phyloP scores from a whole-genome alignment of 2,329 filamentous ascomycete species.

The Fusarium bactridioides region DNA sequence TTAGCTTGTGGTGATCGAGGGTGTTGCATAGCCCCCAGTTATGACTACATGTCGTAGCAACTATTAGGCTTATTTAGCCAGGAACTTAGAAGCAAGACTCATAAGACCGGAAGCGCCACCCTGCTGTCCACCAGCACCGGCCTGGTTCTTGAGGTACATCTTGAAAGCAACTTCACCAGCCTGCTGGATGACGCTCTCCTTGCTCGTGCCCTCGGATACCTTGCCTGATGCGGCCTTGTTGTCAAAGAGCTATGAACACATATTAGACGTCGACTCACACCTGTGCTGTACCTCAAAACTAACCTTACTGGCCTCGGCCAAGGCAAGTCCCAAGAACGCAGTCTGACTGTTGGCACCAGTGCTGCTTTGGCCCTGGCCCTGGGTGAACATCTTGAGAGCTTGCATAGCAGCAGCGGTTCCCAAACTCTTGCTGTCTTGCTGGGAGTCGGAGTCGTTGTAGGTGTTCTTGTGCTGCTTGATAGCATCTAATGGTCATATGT shows the following conservation, averaged over 20 bases:
- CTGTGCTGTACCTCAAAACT: constrained; percentile 12
- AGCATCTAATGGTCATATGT: constrained; percentile 58
- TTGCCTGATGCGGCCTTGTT: constrained; percentile 63
- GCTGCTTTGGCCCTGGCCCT: constrained; percentile 55
- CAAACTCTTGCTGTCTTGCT: constrained; percentile 60
- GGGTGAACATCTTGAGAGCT: constrained; percentile 80
- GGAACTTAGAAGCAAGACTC: constrained; percentile 58
- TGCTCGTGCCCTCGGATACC: constrained; percentile 68
- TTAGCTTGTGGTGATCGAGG: neutral
- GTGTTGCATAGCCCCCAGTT: neutral
- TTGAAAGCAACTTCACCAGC: constrained; percentile 89
- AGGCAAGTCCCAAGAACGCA: constrained; percentile 83
- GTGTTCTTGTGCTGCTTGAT: constrained; percentile 78
- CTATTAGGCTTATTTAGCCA: constrained; percentile 33
- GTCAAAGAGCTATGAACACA: constrained; percentile 64
- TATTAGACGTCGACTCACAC: constrained; percentile 1
- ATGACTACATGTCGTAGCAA: neutral
- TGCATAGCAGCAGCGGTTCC: constrained; percentile 83
- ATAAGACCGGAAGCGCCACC: constrained; percentile 52
- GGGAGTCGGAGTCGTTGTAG: constrained; percentile 64
- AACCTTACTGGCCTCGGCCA: constrained; percentile 86
- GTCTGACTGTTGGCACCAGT: constrained; percentile 68
- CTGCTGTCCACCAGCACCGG: constrained; percentile 48
- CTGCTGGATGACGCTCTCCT: constrained; percentile 80
- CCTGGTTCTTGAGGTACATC: constrained; percentile 85